These are phyloP conservation scores for Rhodocollybia butyracea DNA, from an alignment of 768 basidiomycete genomes.

Conservation along the genomic window DNA sequence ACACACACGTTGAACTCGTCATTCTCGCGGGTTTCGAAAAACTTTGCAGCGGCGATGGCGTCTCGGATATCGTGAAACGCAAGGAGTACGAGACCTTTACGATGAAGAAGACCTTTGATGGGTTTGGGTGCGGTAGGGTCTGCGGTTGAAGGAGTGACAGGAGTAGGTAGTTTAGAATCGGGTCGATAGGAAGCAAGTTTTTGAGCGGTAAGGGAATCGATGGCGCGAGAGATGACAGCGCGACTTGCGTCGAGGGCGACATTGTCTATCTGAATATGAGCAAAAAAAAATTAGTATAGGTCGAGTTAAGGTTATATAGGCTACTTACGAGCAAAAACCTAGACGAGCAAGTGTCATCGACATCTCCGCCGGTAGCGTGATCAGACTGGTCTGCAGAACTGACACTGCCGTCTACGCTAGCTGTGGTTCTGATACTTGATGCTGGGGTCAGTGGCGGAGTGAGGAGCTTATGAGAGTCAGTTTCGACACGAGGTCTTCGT, in stretches of 20 bases:
- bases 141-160: not conserved
- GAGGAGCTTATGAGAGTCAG: constrained; percentile 24
- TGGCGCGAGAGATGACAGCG: constrained; percentile 16
- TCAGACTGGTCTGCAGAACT: constrained; percentile 9
- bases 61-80: constrained; percentile 62
- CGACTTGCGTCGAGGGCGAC: constrained; percentile 30
- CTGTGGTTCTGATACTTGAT: constrained; percentile 24
- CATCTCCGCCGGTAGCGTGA: constrained; percentile 6
- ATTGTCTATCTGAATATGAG: constrained; percentile 35
- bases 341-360: constrained; percentile 12
- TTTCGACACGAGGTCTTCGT: not conserved
- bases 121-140: constrained; percentile 8
- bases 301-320: not conserved
- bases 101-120: constrained; percentile 57
- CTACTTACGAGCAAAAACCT: constrained; percentile 17
- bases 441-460: constrained; percentile 56
- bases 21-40: constrained; percentile 30
- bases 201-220: not conserved
- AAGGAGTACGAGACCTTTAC: constrained; percentile 49
- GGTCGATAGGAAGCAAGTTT: constrained; percentile 8
- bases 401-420: constrained; percentile 11
- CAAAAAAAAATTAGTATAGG: not conserved
- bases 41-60: constrained; percentile 41
- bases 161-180: not conserved
- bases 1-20: constrained; percentile 28